Evolutionary conservation across 225 moss, liverwort and hornwort genomes (phyloP), one percentile per base, ranked within the genome.

Genomic region (Physcomitrium patens): DNA sequence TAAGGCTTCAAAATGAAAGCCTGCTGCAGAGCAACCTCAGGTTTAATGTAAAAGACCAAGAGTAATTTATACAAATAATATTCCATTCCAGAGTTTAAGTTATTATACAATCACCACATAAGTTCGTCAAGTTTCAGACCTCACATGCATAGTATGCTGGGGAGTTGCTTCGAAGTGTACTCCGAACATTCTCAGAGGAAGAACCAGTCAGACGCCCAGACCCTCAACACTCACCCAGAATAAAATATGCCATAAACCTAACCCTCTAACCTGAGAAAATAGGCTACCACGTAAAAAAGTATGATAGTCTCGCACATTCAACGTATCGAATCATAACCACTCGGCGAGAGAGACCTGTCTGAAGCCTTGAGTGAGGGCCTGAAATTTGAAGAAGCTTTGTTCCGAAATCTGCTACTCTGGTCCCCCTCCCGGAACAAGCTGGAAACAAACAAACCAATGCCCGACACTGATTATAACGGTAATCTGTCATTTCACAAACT

Each of bases 351-450:
- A 73, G 53, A 63, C 67, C 66, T 67, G 67, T 75, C 73, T 70
- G 72, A 14, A 56, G 42, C 50, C 63, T 71, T 69, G 65, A 19
- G 37, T 62, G 31, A 47, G 69, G 69, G 60, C 54, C 80, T 74
- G 71, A 46, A 56, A 72, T 62, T 57, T 65, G 63, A 71, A 59
- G 50, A 49, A 37, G 59, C 24, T 75, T 52, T 12, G 56, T 20
- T 69, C 26, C 69, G 59, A 58, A 60, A 74, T 45, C 19, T 45
- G 51, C 80, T 82, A 85, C 72, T 88, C 88, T 54, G 88, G 88
- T 52, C 85, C 85, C 77, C 88, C 88, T 50, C 88, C 88, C 3
- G 88, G 88, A 20, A 88, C 88, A 73, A 88, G 88, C 88, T 88
- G 85, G 73, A 82, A 70, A 68, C 17, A 55, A 42, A 44, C 46